Conservation (phyloP, 345 rosid genomes). For the Eucalyptus globulus region DNA sequence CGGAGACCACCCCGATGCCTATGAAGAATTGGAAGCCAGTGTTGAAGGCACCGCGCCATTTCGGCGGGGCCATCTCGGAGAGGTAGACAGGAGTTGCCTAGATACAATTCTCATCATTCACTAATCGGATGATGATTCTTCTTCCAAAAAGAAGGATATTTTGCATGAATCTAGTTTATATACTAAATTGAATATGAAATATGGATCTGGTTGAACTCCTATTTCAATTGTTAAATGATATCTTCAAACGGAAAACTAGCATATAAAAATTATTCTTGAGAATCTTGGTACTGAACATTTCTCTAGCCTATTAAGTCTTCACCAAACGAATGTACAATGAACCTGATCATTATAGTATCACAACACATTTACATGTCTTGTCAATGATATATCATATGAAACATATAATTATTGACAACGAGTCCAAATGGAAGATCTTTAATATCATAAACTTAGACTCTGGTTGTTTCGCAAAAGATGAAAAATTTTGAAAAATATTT, state of each 20-base stretch:
- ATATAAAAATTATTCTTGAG: neutral
- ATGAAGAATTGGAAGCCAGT: constrained; percentile 73
- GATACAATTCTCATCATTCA: neutral
- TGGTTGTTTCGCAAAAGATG: too few relatives aligned
- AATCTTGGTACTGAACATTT: neutral
- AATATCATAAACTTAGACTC: neutral
- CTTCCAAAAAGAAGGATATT: neutral
- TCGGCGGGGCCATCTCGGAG: constrained; percentile 77
- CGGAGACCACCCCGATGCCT: constrained; percentile 52
- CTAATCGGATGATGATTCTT: neutral
- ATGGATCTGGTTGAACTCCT: neutral
- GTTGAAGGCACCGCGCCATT: constrained; percentile 86
- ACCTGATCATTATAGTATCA: neutral
- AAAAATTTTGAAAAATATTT: too few relatives aligned
- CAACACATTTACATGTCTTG: neutral
- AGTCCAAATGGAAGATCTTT: neutral
- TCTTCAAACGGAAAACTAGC: neutral
- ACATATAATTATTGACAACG: neutral
- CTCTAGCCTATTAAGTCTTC: neutral
- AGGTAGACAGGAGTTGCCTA: constrained; percentile 85
- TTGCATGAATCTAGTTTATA: neutral
- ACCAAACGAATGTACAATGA: neutral
- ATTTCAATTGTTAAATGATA: neutral
- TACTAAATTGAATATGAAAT: neutral
- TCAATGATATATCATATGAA: too few relatives aligned